A percentile compares a stretch with the other conserved stretches of the same genome.
Conservation (phyloP, 441 rosid species). For the Syzygium malaccense region DNA sequence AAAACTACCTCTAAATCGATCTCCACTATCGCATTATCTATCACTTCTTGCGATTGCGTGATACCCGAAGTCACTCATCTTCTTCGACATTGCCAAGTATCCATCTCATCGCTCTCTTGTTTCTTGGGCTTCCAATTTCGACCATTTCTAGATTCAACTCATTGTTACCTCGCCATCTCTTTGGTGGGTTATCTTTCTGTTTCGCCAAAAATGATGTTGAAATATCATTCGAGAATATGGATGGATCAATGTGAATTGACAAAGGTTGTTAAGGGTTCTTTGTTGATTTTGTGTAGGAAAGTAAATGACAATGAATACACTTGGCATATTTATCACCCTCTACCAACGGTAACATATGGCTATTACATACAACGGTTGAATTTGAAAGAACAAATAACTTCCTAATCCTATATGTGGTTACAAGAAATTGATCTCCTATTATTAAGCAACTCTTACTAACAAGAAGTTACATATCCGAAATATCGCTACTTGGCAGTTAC, state of each 20-base stretch:
- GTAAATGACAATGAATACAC: background rate
- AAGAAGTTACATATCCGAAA: background rate
- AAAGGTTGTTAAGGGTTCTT: background rate
- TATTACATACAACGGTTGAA: background rate
- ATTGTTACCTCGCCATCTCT: background rate
- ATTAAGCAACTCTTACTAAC: background rate
- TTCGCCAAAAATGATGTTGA: background rate
- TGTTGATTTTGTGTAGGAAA: background rate
- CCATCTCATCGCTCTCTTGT: background rate
- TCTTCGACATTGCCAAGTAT: background rate
- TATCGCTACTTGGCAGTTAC: fast-evolving
- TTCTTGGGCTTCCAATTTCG: background rate
- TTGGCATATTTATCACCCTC: background rate
- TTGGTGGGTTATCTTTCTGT: background rate
- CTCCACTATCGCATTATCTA: background rate
- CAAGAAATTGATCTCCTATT: background rate
- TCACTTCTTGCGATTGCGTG: background rate
- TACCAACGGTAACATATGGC: background rate
- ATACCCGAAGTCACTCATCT: background rate
- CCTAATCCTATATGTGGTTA: background rate
- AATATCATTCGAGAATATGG: background rate
- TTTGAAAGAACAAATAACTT: background rate
- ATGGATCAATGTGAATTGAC: background rate
- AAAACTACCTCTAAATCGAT: background rate
- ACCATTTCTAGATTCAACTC: background rate